phyloP scores from a whole-genome alignment of 192 early-diverging fungal species.

The Entophlyctis luteolus region DNA sequence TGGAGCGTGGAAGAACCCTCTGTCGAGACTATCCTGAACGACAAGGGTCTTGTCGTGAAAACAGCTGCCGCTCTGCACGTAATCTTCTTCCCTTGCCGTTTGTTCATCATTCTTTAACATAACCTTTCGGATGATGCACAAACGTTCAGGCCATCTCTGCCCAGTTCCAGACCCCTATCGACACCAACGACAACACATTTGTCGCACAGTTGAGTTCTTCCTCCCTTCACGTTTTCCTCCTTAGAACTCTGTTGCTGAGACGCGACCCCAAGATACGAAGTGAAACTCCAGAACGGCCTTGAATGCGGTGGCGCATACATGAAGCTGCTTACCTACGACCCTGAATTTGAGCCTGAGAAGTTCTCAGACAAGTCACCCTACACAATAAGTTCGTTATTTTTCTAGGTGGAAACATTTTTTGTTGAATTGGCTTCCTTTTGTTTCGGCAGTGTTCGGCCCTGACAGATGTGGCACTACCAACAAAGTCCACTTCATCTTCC shows the following conservation, averaged over 20 bases:
- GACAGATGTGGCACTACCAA: constrained; percentile 90
- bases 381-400: no score
- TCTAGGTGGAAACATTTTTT: no score
- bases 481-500: constrained; percentile 91
- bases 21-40: constrained; percentile 54
- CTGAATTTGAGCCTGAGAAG: constrained; percentile 57
- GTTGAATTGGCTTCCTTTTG: no score
- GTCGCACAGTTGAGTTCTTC: constrained; percentile 58
- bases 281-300: constrained; percentile 80
- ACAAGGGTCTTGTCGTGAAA: constrained; percentile 77
- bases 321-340: constrained; percentile 74
- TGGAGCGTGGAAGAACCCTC: constrained; percentile 73
- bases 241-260: no score
- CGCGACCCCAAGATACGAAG: constrained; percentile 79
- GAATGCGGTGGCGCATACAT: constrained; percentile 93
- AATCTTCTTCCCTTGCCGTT: constrained; percentile 9
- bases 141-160: constrained; percentile 81
- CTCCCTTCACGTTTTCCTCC: no score
- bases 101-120: no score
- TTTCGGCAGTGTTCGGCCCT: constrained; percentile 98
- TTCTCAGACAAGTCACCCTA: constrained; percentile 84
- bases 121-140: no score
- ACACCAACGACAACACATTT: constrained; percentile 67
- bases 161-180: constrained; percentile 63
- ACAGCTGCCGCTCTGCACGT: constrained; percentile 77